Evolutionary conservation across 306 rosid species (phyloP), one percentile per base, ranked within the genome.

Genomic region (Pyrus communis): DNA sequence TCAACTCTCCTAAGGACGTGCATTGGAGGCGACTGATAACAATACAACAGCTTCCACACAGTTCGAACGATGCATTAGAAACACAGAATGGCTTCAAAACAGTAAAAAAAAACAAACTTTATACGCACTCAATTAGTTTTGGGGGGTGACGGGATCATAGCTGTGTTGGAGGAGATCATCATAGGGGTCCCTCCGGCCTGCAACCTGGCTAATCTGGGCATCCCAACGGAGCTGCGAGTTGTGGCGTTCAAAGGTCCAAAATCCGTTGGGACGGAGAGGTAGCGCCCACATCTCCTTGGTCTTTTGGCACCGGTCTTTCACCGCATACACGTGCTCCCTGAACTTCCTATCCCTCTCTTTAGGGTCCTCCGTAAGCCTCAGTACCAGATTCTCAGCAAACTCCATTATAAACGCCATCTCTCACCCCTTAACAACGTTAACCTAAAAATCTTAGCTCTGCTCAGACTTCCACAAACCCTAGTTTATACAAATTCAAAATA

Each of bases 181-280:
- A 57, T 95, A 95, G 70, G 93, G 93, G 75, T 95, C 99, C 82
- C 97, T 89, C 11, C 97, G 85, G 35, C 99, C 99, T 13, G 88
- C 75, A 9, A 78, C 93, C 70, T 95, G 93, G 80, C 97, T 90
- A 70, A 95, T 95, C 81, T 95, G 99, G 12, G 99, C 91, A 80
- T 95, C 99, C 96, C 97, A 89, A 2, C 82, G 82, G 69, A 95
- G 91, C 86, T 92, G 99, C 40, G 93, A 75, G 80, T 95, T 95
- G 81, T 95, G 97, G 84, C 97, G 97, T 28, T 95, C 99, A 52
- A 95, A 89, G 77, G 97, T 95, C 99, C 99, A 95, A 77, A 96
- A 92, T 1, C 98, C 97, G 19, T 92, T 92, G 30, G 99, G 99
- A 17, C 99, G 87, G 55, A 92, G 82, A 22, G 98, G 98, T 23